A percentile compares a stretch with the other conserved stretches of the same genome.
Conservation (phyloP, 1,139 yeast genomes). For the Lodderomyces orthopsilosis region DNA sequence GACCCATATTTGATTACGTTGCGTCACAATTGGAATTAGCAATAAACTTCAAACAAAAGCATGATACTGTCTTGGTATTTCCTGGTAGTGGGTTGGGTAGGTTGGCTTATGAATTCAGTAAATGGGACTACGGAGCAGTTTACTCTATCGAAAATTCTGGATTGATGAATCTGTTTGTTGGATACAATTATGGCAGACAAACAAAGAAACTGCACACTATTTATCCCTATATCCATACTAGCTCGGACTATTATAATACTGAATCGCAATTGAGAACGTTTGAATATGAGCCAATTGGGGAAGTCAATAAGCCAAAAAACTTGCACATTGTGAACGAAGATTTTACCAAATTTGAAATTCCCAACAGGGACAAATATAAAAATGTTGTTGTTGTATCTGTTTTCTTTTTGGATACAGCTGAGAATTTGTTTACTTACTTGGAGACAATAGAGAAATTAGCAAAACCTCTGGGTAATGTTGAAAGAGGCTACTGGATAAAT, state of each 20-base stretch:
- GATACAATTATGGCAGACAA: constrained; percentile 42
- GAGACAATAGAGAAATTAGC: constrained; percentile 55
- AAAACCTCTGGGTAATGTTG: constrained; percentile 28
- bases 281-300: constrained; percentile 27
- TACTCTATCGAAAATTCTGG: constrained; percentile 73
- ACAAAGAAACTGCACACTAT: constrained; percentile 23
- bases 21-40: constrained; percentile 25
- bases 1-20: constrained; percentile 54
- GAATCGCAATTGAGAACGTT: constrained; percentile 54
- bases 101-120: constrained; percentile 61
- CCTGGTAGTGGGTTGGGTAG: constrained; percentile 85
- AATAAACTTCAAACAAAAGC: constrained; percentile 23
- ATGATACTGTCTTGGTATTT: constrained; percentile 50
- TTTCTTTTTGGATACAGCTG: constrained; percentile 86
- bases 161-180: constrained; percentile 64
- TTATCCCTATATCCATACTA: constrained; percentile 68
- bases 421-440: constrained; percentile 69
- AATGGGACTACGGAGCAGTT: constrained; percentile 41
- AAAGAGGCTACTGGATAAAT: constrained; percentile 70
- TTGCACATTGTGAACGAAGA: constrained; percentile 59
- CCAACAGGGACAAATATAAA: constrained; percentile 28
- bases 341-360: constrained; percentile 51
- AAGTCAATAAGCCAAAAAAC: constrained; percentile 38
- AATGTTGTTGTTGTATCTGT: constrained; percentile 64
- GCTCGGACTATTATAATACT: constrained; percentile 60